Conservation (phyloP, 2,329 filamentous ascomycete genomes). For the Harringtonia lauricola region DNA sequence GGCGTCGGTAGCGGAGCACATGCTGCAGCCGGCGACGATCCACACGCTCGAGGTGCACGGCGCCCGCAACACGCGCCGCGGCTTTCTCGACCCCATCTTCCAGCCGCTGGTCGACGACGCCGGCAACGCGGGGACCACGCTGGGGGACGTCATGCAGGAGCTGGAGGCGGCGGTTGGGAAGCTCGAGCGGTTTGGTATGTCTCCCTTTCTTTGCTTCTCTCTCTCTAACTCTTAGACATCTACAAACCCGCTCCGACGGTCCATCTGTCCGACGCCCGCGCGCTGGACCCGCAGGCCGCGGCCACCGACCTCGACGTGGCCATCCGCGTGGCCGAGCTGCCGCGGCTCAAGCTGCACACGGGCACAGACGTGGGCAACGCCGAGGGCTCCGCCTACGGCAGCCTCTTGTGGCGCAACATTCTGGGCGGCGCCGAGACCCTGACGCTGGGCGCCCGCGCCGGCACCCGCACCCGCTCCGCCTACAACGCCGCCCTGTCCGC, state of each 20-base stretch:
- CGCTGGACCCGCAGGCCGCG: constrained; percentile 55
- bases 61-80: constrained; percentile 68
- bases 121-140: constrained; percentile 57
- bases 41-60: constrained; percentile 76
- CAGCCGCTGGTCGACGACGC: constrained; percentile 63
- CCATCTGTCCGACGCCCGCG: constrained; percentile 67
- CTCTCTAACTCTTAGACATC: constrained; percentile 49
- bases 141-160: constrained; percentile 67
- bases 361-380: constrained; percentile 90
- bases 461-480: constrained; percentile 81
- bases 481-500: constrained; percentile 81
- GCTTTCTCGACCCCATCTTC: constrained; percentile 75
- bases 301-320: constrained; percentile 74
- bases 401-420: constrained; percentile 78
- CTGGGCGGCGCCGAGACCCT: constrained; percentile 90
- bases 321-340: constrained; percentile 67
- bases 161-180: constrained; percentile 61
- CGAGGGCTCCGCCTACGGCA: constrained; percentile 87
- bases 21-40: constrained; percentile 77
- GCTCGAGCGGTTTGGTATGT: constrained; percentile 64
- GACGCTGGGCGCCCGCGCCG: constrained; percentile 75
- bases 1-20: constrained; percentile 54
- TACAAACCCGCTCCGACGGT: constrained; percentile 76
- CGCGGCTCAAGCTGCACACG: constrained; percentile 78
- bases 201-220: background rate